A percentile compares a stretch with the other conserved stretches of the same genome.
phyloP scores from a whole-genome alignment of 2,329 filamentous ascomycete genomes.

The Aspergillus persii region DNA sequence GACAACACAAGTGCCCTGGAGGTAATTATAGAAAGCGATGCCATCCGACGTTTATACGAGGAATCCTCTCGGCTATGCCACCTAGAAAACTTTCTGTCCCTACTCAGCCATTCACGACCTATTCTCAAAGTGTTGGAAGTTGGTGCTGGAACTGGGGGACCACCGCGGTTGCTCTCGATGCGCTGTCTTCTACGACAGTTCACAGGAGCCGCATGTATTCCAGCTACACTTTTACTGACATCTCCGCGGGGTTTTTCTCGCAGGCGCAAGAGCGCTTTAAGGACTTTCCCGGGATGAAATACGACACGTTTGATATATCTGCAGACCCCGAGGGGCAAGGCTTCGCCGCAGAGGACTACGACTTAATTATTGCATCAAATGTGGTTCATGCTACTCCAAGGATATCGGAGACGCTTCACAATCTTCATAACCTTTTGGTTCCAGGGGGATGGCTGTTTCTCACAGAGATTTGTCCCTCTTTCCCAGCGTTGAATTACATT shows the following conservation, averaged over 20 bases:
- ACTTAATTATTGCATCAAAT: slow-evolving; percentile 36
- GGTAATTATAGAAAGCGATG: slow-evolving; percentile 17
- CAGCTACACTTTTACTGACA: slow-evolving; percentile 30
- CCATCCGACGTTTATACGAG: slow-evolving; percentile 11
- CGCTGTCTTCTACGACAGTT: not conserved
- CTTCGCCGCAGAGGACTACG: slow-evolving; percentile 26
- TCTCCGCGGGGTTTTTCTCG: slow-evolving; percentile 29
- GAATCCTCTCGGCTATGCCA: slow-evolving; percentile 6
- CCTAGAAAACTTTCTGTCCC: slow-evolving; percentile 1
- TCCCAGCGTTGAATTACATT: slow-evolving; percentile 18
- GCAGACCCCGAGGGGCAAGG: slow-evolving; percentile 30
- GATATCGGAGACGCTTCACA: slow-evolving; percentile 21
- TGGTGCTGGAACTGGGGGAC: slow-evolving; percentile 29
- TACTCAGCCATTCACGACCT: slow-evolving; percentile 23
- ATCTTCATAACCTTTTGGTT: slow-evolving; percentile 27
- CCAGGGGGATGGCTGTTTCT: slow-evolving; percentile 49
- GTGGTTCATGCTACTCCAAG: slow-evolving; percentile 24
- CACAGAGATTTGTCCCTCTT: slow-evolving; percentile 36
- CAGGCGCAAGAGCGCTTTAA: slow-evolving; percentile 24
- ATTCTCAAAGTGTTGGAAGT: slow-evolving; percentile 26
- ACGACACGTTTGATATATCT: slow-evolving; percentile 29
- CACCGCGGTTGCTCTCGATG: slow-evolving; percentile 20
- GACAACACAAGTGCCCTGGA: slow-evolving; percentile 15
- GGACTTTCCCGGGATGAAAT: slow-evolving; percentile 24
- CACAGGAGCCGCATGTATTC: slow-evolving; percentile 14